A percentile compares a stretch with the other conserved stretches of the same genome.
These are phyloP conservation scores for Pythium volutum DNA, from an alignment of 352 stramenopile genomes.

Conservation along the genomic window DNA sequence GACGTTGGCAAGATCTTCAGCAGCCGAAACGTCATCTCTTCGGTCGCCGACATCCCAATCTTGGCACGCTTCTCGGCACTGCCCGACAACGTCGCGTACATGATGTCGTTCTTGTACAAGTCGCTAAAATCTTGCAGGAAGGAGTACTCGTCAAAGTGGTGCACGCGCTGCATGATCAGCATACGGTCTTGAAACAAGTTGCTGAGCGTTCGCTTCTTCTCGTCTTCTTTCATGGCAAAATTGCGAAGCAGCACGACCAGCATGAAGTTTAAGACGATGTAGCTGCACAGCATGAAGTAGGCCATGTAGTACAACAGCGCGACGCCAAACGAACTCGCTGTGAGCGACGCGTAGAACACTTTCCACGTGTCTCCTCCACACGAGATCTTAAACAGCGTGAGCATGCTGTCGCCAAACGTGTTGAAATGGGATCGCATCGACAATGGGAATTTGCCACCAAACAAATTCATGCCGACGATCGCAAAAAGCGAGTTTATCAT, in stretches of 20 bases:
- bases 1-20: constrained; percentile 61
- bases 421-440: constrained; percentile 78
- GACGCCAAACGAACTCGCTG: constrained; percentile 50
- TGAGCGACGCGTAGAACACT: constrained; percentile 72
- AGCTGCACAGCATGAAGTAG: constrained; percentile 70
- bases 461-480: constrained; percentile 83
- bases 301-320: constrained; percentile 68
- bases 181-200: constrained; percentile 77
- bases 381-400: constrained; percentile 85
- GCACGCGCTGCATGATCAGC: constrained; percentile 73
- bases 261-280: constrained; percentile 83
- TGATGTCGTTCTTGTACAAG: constrained; percentile 66
- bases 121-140: constrained; percentile 80
- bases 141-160: constrained; percentile 73
- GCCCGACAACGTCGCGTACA: constrained; percentile 72
- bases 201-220: constrained; percentile 64
- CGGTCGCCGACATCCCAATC: constrained; percentile 48
- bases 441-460: constrained; percentile 67
- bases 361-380: constrained; percentile 80
- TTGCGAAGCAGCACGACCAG: constrained; percentile 79
- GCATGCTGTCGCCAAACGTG: constrained; percentile 78
- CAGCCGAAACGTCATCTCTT: constrained; percentile 59
- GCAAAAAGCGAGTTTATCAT: constrained; percentile 78
- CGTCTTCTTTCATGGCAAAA: constrained; percentile 86
- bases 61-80: constrained; percentile 56